phyloP scores from a whole-genome alignment of 1,284 basidiomycete genomes.

The Xerocomus amazonicus region DNA sequence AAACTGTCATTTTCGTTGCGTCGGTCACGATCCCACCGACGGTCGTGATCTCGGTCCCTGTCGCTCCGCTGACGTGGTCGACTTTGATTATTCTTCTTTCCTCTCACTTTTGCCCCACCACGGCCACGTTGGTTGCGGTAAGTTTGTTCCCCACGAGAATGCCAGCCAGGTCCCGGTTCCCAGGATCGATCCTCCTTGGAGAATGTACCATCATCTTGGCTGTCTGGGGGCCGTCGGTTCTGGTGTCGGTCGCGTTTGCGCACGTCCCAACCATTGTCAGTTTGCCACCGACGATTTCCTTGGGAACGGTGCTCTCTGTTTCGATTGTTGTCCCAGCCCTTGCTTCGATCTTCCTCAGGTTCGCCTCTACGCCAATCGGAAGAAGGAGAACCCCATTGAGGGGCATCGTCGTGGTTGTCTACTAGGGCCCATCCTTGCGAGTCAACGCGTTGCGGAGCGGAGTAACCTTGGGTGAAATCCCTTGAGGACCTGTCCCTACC shows the following conservation, averaged over 20 bases:
- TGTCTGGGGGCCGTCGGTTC: constrained; percentile 29
- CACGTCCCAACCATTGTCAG: constrained; percentile 39
- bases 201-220: constrained; percentile 28
- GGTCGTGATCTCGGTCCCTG: constrained; percentile 35
- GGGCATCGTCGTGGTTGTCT: constrained; percentile 39
- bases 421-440: constrained; percentile 37
- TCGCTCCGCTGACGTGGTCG: constrained; percentile 56
- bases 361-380: constrained; percentile 37
- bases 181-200: constrained; percentile 48
- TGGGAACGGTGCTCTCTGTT: constrained; percentile 26
- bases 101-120: constrained; percentile 35
- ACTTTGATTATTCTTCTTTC: constrained; percentile 38
- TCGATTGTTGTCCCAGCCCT: constrained; percentile 30
- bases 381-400: constrained; percentile 41
- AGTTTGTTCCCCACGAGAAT: constrained; percentile 37
- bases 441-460: constrained; percentile 43
- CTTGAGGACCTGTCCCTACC: constrained; percentile 44
- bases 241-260: constrained; percentile 35
- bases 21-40: constrained; percentile 55
- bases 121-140: constrained; percentile 39
- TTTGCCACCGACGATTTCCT: constrained; percentile 34
- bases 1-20: constrained; percentile 58
- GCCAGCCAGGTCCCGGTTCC: constrained; percentile 65
- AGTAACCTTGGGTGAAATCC: constrained; percentile 42
- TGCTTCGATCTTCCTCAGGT: constrained; percentile 29